A percentile compares a stretch with the other conserved stretches of the same genome.
Conservation (phyloP, 2,329 filamentous ascomycete genomes). For the Beauveria varroae region DNA sequence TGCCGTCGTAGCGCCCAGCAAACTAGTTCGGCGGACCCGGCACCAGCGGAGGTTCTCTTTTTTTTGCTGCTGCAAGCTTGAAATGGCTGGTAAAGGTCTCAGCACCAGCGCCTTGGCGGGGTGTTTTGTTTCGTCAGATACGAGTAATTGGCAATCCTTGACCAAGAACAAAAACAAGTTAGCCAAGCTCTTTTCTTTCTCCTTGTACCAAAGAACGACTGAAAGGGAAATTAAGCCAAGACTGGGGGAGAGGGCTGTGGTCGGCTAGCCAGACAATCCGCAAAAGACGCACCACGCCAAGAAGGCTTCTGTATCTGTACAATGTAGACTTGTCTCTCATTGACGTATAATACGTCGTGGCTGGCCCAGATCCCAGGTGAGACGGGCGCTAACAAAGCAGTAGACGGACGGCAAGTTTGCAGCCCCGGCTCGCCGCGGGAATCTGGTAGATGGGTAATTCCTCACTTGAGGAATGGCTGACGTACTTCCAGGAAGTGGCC, state of each 20-base stretch:
- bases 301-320: too few species aligned
- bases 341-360: too few species aligned
- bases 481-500: background rate
- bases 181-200: background rate
- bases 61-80: background rate
- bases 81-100: background rate
- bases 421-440: background rate
- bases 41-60: slow-evolving; percentile 2
- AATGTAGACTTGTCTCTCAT: too few species aligned
- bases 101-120: background rate
- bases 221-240: background rate
- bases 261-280: background rate
- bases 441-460: background rate
- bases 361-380: background rate
- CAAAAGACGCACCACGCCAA: too few species aligned
- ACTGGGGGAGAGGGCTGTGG: background rate
- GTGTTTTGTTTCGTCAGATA: background rate
- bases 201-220: background rate
- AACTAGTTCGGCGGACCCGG: slow-evolving; percentile 8
- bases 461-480: background rate
- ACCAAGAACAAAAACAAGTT: background rate
- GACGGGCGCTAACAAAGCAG: background rate
- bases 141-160: background rate
- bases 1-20: background rate
- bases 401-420: background rate